Evolutionary conservation across 2,329 filamentous ascomycete species (phyloP).

Genomic region (Diaporthe aspalathi): DNA sequence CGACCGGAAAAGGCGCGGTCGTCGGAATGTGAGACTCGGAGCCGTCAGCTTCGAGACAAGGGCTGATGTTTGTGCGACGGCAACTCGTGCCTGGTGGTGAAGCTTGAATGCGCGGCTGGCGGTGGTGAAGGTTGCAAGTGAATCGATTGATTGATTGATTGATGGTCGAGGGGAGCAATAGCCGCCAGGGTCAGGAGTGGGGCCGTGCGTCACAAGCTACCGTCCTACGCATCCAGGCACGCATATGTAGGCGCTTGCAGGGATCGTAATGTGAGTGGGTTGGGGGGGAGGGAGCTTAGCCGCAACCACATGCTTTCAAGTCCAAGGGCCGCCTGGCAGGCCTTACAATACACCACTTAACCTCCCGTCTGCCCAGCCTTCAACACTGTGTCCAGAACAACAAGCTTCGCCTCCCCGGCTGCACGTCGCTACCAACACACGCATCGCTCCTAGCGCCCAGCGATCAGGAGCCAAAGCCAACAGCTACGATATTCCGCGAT

Average conservation of each 20-base stretch:
- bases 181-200: constrained; percentile 15
- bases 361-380: constrained; percentile 1
- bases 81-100: neutral
- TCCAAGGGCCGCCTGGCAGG: constrained; percentile 1
- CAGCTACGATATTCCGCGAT: neutral
- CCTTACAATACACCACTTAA: constrained; percentile 5
- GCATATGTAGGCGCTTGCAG: constrained; percentile 11
- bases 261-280: constrained; percentile 24
- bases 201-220: constrained; percentile 2
- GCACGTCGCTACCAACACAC: neutral
- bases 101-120: neutral
- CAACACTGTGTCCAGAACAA: constrained; percentile 38
- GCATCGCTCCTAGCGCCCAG: neutral
- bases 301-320: constrained; percentile 28
- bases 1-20: neutral
- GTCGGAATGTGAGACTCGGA: constrained; percentile 1
- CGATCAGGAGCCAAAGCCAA: neutral
- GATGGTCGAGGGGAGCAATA: neutral
- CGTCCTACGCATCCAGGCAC: constrained; percentile 16
- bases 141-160: constrained; percentile 6
- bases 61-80: constrained; percentile 14
- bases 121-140: constrained; percentile 3
- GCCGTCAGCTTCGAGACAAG: constrained; percentile 18
- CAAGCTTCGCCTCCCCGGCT: constrained; percentile 1
- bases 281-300: constrained; percentile 18